Percentiles rank a stretch among this genome's conserved stretches.
Conservation (phyloP, 495 filamentous ascomycete species). For the Lindgomyces ingoldianus region DNA sequence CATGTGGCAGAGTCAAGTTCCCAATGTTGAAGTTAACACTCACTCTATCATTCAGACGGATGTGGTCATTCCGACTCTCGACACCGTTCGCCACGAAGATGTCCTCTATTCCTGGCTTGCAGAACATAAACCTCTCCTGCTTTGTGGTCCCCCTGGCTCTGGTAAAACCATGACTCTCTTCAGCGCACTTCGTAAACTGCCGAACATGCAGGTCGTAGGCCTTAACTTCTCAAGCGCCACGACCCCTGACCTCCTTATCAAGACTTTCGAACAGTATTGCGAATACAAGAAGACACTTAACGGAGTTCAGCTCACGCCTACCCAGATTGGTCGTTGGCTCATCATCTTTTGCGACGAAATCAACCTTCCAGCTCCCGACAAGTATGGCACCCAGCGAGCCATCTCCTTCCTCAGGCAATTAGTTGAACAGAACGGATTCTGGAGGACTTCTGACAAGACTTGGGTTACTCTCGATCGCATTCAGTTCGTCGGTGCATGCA, state of each 20-base stretch:
- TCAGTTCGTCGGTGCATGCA: constrained; percentile 98
- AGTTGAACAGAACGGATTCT: constrained; percentile 98
- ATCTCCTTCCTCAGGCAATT: constrained; percentile 96
- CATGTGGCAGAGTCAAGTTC: constrained; percentile 92
- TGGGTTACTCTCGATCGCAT: constrained; percentile 98
- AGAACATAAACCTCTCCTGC: constrained; percentile 92
- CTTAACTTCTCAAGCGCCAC: constrained; percentile 99
- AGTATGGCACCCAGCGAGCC: constrained; percentile 93
- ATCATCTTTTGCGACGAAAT: constrained; percentile 99
- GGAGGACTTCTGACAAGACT: constrained; percentile 93
- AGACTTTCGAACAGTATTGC: constrained; percentile 99
- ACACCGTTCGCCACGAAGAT: constrained; percentile 96
- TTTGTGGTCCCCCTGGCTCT: constrained; percentile 96
- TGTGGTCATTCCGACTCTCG: constrained; percentile 93
- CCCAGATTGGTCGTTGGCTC: constrained; percentile 95
- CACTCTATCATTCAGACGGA: constrained; percentile 97
- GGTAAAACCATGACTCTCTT: constrained; percentile 99
- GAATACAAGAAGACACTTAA: constrained; percentile 98
- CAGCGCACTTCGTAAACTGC: constrained; percentile 90
- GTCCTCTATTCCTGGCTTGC: constrained; percentile 98
- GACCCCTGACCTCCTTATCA: constrained; percentile 94
- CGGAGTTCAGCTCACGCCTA: constrained; percentile 92
- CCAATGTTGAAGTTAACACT: constrained; percentile 92
- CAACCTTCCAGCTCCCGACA: constrained; percentile 97
- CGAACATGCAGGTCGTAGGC: constrained; percentile 97